Percentiles rank a stretch among this genome's conserved stretches.
Conservation (phyloP, 2,329 filamentous ascomycete genomes). For the Aspergillus sp. region DNA sequence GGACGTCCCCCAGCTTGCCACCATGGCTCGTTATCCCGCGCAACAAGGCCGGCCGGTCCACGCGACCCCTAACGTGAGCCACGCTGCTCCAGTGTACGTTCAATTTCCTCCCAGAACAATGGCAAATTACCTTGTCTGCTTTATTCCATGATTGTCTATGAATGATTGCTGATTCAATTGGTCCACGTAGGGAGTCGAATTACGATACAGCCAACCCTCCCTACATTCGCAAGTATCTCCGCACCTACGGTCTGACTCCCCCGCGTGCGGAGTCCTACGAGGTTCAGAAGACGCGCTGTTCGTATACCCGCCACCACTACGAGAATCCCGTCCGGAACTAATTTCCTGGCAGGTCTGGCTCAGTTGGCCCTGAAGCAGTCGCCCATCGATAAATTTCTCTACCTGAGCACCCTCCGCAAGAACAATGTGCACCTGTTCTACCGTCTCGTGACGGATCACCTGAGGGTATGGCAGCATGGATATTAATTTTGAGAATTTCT, state of each 20-base stretch:
- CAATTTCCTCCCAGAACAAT: neutral
- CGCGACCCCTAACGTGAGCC: conserved; percentile 34
- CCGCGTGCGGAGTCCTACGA: conserved; percentile 51
- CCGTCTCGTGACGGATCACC: conserved; percentile 49
- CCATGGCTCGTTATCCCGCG: conserved; percentile 38
- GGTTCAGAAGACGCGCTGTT: conserved; percentile 50
- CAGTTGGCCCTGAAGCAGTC: conserved; percentile 49
- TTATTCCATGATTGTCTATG: neutral
- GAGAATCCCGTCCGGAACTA: conserved; percentile 4
- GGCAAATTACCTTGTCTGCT: neutral
- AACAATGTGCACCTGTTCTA: conserved; percentile 56
- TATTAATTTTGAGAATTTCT: neutral
- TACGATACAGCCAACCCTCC: conserved; percentile 51
- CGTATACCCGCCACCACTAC: conserved; percentile 7
- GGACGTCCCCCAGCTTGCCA: conserved; percentile 25
- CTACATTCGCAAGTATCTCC: conserved; percentile 52
- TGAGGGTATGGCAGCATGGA: conserved; percentile 34
- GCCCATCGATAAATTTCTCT: conserved; percentile 51
- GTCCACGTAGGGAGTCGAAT: conserved; percentile 38
- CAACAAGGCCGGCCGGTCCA: conserved; percentile 39
- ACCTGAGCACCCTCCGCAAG: conserved; percentile 50
- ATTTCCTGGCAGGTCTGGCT: conserved; percentile 35
- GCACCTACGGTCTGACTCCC: conserved; percentile 52
- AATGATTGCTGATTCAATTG: conserved; percentile 8
- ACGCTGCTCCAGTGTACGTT: conserved; percentile 34